Evolutionary conservation across 2,329 filamentous ascomycete genomes (phyloP).

Genomic region (Neophaeococcomyces mojaviensis): DNA sequence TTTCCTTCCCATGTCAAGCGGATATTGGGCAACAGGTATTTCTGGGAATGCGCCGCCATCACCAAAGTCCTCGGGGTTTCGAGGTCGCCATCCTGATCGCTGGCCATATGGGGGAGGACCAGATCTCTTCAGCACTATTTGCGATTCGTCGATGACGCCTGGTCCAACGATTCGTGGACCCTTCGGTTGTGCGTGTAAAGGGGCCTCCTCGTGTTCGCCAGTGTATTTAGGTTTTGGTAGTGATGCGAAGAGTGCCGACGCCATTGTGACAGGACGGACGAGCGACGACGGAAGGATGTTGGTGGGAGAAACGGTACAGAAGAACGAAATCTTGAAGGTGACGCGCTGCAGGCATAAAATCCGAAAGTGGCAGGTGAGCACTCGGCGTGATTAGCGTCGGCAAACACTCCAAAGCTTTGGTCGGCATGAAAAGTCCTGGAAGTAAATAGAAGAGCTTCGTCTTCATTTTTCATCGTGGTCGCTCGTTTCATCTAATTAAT

Average conservation of each 20-base stretch:
- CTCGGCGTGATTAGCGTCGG: too few relatives aligned
- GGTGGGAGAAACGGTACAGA: background rate
- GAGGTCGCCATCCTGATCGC: constrained; percentile 82
- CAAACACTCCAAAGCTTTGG: too few relatives aligned
- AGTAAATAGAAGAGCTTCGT: too few relatives aligned
- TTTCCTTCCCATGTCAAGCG: constrained; percentile 88
- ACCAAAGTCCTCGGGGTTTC: constrained; percentile 82
- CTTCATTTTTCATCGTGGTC: too few relatives aligned
- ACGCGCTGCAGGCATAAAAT: too few relatives aligned
- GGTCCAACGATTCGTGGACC: constrained; percentile 76
- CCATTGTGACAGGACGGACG: constrained; percentile 23
- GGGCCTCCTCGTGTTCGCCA: constrained; percentile 77
- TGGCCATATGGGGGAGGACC: constrained; percentile 85
- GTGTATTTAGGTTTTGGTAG: constrained; percentile 87
- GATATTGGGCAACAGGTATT: constrained; percentile 88
- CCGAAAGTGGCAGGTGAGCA: too few relatives aligned
- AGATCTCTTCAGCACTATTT: constrained; percentile 70
- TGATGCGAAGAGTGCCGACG: constrained; percentile 65
- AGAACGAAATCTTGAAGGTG: background rate
- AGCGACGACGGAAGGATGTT: background rate
- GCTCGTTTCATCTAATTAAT: too few relatives aligned
- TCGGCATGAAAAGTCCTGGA: too few relatives aligned
- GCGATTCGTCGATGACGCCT: constrained; percentile 72
- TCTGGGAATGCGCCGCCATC: constrained; percentile 96
- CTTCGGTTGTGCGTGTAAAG: constrained; percentile 62